Evolutionary conservation across 2,329 filamentous ascomycete genomes (phyloP).

Genomic region (Scedosporium dehoogii): DNA sequence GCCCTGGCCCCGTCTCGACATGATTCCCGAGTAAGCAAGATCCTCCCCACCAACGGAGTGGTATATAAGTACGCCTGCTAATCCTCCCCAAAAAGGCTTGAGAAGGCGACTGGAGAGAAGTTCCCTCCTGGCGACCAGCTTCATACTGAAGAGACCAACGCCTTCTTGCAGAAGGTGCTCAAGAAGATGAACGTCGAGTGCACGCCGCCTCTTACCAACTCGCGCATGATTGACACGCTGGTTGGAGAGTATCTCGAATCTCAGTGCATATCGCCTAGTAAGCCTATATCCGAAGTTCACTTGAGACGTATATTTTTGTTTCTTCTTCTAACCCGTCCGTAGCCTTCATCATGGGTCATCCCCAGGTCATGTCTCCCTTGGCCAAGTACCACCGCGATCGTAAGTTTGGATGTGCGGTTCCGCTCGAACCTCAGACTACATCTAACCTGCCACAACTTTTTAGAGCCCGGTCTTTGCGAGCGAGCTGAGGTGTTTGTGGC

Average conservation of each 20-base stretch:
- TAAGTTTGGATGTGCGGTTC: background rate
- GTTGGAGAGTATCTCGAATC: constrained; percentile 92
- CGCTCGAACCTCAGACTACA: background rate
- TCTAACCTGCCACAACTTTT: background rate
- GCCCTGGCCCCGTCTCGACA: constrained; percentile 88
- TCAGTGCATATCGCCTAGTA: constrained; percentile 77
- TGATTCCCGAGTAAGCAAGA: constrained; percentile 49
- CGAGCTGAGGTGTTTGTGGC: constrained; percentile 90
- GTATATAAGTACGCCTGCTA: background rate
- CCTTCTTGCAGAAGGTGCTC: constrained; percentile 74
- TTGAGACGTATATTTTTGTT: background rate
- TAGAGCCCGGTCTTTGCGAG: constrained; percentile 70
- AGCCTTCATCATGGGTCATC: constrained; percentile 76
- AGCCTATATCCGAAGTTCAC: background rate
- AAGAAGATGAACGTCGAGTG: constrained; percentile 90
- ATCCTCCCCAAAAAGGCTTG: constrained; percentile 46
- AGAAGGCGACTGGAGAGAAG: constrained; percentile 82
- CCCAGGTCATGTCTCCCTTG: constrained; percentile 51
- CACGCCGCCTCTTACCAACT: constrained; percentile 80
- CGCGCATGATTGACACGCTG: constrained; percentile 92
- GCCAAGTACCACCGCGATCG: constrained; percentile 79
- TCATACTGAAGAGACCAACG: constrained; percentile 79
- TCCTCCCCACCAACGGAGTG: constrained; percentile 26
- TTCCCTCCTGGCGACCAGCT: constrained; percentile 85
- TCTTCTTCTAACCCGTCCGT: background rate